These are phyloP conservation scores for Agroathelia rolfsii DNA, from an alignment of 1,284 basidiomycete genomes.

Conservation along the genomic window DNA sequence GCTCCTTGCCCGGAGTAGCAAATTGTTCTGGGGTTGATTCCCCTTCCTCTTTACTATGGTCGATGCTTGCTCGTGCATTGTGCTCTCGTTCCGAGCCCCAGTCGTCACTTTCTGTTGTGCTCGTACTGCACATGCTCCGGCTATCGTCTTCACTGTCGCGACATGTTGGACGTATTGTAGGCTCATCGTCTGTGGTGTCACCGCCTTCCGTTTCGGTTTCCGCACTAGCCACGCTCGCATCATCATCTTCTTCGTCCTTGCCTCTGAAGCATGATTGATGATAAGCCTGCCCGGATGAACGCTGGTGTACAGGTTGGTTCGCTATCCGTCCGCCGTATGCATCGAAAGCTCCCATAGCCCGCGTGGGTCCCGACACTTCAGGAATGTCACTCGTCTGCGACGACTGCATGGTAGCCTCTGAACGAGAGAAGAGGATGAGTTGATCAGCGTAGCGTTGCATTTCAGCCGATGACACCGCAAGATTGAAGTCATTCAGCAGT, in stretches of 20 bases:
- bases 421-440: conserved; percentile 57
- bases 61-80: too few relatives aligned
- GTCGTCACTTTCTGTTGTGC: too few relatives aligned
- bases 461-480: conserved; percentile 83
- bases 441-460: conserved; percentile 95
- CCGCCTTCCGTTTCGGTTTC: conserved; percentile 34
- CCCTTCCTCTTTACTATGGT: too few relatives aligned
- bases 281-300: conserved; percentile 17
- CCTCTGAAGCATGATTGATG: conserved; percentile 9
- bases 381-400: conserved; percentile 7
- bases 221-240: conserved; percentile 27
- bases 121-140: too few relatives aligned
- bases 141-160: too few relatives aligned
- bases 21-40: too few relatives aligned
- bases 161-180: conserved; percentile 52
- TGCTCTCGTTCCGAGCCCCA: too few relatives aligned
- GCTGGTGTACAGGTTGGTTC: conserved; percentile 18
- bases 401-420: conserved; percentile 17
- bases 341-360: conserved; percentile 45
- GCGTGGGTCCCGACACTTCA: conserved; percentile 30
- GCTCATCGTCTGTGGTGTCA: conserved; percentile 64
- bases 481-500: conserved; percentile 88
- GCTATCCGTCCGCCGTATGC: conserved; percentile 31
- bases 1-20: too few relatives aligned
- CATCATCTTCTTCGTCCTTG: conserved; percentile 16